Conservation (phyloP, 2,329 filamentous ascomycete genomes). For the Aspergillus sp. region DNA sequence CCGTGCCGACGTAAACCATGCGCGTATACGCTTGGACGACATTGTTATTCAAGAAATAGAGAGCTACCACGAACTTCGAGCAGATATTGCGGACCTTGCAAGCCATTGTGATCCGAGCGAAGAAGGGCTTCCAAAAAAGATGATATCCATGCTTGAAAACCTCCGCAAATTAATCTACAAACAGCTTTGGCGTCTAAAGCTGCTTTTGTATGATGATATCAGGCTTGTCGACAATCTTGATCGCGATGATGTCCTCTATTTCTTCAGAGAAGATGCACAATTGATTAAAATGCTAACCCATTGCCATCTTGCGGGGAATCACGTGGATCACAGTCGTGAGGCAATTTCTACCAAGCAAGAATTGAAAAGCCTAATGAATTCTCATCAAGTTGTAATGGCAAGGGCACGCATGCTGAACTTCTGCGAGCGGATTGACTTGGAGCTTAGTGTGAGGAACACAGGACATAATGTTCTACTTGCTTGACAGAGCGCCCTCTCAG, state of each 20-base stretch:
- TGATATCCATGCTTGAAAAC: not conserved
- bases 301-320: not conserved
- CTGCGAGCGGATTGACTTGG: not conserved
- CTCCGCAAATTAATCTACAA: not conserved
- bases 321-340: not conserved
- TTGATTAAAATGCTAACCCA: not conserved
- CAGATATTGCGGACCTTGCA: not conserved
- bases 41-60: not conserved
- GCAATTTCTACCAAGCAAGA: not conserved
- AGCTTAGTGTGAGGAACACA: not conserved
- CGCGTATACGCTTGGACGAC: not conserved
- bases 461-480: not conserved
- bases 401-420: not conserved
- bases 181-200: not conserved
- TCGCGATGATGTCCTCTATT: not conserved
- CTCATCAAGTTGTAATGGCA: not conserved
- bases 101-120: not conserved
- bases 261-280: not conserved
- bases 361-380: not conserved
- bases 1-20: no score
- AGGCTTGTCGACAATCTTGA: not conserved
- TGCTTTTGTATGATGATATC: not conserved
- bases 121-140: not conserved
- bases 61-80: not conserved
- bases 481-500: not conserved